Evolutionary conservation across 805 yeast genomes (phyloP).

Genomic region (Wickerhamomyces chaumierensis): DNA sequence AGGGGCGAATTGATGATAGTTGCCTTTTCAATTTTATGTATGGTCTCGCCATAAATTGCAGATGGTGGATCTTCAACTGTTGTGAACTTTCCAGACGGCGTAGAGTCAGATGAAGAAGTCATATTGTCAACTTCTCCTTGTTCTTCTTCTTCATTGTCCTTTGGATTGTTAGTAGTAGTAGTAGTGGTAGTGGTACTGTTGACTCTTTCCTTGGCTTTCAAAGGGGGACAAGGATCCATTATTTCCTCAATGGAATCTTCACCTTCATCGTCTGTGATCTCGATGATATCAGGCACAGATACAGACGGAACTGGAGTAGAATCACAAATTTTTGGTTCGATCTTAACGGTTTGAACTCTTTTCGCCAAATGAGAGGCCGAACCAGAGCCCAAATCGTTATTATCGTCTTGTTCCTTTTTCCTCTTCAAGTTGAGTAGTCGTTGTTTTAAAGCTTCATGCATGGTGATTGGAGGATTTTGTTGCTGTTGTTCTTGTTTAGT

Average conservation of each 20-base stretch:
- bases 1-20: constrained; percentile 2
- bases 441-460: background rate
- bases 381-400: background rate
- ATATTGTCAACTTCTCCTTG: background rate
- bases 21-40: constrained; percentile 18
- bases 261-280: background rate
- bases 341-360: too few relatives aligned
- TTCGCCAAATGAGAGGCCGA: background rate
- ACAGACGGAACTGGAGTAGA: too few relatives aligned
- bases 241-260: too few relatives aligned
- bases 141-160: background rate
- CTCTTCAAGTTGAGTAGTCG: background rate
- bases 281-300: too few relatives aligned
- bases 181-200: too few relatives aligned
- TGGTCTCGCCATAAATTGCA: constrained; percentile 10
- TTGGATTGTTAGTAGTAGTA: too few relatives aligned
- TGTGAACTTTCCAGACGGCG: background rate
- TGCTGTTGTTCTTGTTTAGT: too few relatives aligned
- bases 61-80: background rate
- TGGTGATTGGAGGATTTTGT: background rate
- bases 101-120: background rate
- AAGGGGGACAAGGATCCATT: too few relatives aligned
- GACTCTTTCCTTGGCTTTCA: background rate
- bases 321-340: too few relatives aligned
- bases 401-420: background rate